These are phyloP conservation scores for Sclerospora graminicola DNA, from an alignment of 352 stramenopile genomes.

Conservation along the genomic window DNA sequence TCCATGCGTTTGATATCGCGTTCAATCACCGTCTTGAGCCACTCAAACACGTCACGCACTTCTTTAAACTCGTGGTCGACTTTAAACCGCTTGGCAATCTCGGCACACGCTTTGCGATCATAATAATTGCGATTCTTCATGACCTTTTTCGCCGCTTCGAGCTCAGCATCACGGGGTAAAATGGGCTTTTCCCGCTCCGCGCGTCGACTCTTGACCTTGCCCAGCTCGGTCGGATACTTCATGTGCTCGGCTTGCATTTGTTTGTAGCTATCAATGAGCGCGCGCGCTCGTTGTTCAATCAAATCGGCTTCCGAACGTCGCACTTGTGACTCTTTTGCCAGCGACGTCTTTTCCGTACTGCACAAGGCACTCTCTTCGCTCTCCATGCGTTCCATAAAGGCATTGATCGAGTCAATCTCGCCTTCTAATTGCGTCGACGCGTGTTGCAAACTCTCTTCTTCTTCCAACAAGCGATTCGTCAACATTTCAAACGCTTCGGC, in stretches of 20 bases:
- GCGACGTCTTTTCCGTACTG: slow-evolving; percentile 77
- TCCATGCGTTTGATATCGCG: slow-evolving; percentile 80
- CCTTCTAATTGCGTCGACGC: slow-evolving; percentile 71
- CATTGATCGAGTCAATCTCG: slow-evolving; percentile 82
- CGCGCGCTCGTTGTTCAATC: slow-evolving; percentile 75
- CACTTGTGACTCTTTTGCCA: slow-evolving; percentile 77
- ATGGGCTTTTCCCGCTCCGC: slow-evolving; percentile 64
- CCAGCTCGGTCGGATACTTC: slow-evolving; percentile 74
- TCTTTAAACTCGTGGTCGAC: slow-evolving; percentile 75
- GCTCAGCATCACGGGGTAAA: slow-evolving; percentile 53
- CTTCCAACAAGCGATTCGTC: slow-evolving; percentile 74
- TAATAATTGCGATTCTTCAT: slow-evolving; percentile 87
- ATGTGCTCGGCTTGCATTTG: slow-evolving; percentile 79
- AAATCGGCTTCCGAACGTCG: slow-evolving; percentile 69
- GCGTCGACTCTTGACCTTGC: slow-evolving; percentile 74
- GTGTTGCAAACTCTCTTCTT: slow-evolving; percentile 79
- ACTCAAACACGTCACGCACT: slow-evolving; percentile 79
- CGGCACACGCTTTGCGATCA: slow-evolving; percentile 67
- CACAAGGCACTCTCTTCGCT: slow-evolving; percentile 76
- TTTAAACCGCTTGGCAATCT: slow-evolving; percentile 80
- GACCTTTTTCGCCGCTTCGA: slow-evolving; percentile 64
- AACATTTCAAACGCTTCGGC: slow-evolving; percentile 85
- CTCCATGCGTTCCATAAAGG: slow-evolving; percentile 86
- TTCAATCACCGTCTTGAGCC: slow-evolving; percentile 66
- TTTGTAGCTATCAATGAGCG: slow-evolving; percentile 83